These are phyloP conservation scores for Apophysomyces elegans DNA, from an alignment of 371 early-diverging fungal species.

Conservation along the genomic window DNA sequence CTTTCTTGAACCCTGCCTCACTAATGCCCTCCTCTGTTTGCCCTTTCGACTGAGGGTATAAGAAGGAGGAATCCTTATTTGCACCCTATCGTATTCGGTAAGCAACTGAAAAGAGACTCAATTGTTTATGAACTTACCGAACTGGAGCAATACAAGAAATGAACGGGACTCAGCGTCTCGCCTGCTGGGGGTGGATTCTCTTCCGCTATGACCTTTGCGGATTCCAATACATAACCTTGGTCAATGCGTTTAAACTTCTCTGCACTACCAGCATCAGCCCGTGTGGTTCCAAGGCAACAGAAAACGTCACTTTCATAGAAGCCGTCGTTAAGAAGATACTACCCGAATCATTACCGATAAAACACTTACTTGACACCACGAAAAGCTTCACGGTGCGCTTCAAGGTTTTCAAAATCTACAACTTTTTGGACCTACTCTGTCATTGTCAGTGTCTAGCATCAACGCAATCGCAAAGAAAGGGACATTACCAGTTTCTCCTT, in stretches of 20 bases:
- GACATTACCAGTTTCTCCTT: conserved; percentile 56
- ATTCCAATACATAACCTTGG: conserved; percentile 70
- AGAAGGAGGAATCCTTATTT: conserved; percentile 60
- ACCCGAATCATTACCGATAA: no score
- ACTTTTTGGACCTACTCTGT: conserved; percentile 40
- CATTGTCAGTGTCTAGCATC: neutral
- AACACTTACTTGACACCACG: conserved; percentile 46
- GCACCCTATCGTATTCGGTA: conserved; percentile 40
- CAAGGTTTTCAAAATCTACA: conserved; percentile 55
- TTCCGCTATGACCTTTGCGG: conserved; percentile 65
- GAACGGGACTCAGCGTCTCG: conserved; percentile 45
- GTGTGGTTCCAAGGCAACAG: conserved; percentile 74
- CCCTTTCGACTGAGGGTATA: conserved; percentile 79
- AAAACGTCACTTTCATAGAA: conserved; percentile 56
- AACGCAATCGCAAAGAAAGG: neutral
- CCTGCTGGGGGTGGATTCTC: conserved; percentile 51
- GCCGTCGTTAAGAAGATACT: conserved; percentile 12
- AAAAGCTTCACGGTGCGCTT: conserved; percentile 38
- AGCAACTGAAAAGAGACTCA: neutral
- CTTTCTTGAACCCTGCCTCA: conserved; percentile 64
- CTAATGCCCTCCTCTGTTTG: conserved; percentile 69
- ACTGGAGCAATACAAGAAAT: conserved; percentile 72
- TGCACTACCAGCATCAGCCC: conserved; percentile 66
- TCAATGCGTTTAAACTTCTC: conserved; percentile 74
- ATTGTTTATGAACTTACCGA: conserved; percentile 20